Percentiles rank a stretch among this genome's conserved stretches.
Conservation (phyloP, 2,329 filamentous ascomycete species). For the Colletotrichum horii region DNA sequence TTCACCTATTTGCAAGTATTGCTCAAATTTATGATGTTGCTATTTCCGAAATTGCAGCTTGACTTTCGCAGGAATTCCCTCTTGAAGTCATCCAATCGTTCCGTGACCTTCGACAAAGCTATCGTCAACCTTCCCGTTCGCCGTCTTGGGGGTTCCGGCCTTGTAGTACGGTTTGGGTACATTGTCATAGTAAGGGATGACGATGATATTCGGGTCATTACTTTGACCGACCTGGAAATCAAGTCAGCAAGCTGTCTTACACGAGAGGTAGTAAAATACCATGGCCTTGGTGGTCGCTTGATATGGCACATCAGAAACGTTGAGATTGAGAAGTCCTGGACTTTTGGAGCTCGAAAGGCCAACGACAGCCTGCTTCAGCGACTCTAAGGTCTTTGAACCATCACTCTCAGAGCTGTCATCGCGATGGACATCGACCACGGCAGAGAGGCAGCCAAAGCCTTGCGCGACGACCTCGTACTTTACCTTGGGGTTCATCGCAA, state of each 20-base stretch:
- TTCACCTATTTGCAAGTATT: neutral
- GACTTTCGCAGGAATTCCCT: neutral
- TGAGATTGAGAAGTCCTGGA: neutral
- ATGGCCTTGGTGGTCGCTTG: neutral
- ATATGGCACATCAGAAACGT: conserved; percentile 2
- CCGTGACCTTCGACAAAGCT: neutral
- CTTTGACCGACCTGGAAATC: neutral
- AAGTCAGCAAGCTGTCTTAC: no score
- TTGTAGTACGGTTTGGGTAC: neutral
- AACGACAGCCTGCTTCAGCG: neutral
- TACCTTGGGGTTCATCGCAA: conserved; percentile 2
- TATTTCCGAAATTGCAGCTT: neutral
- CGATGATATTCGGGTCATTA: neutral
- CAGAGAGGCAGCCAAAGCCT: neutral
- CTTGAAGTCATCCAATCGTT: neutral
- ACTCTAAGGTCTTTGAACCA: neutral
- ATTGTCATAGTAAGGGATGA: conserved; percentile 2
- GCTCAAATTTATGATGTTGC: neutral
- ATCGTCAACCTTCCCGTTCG: neutral
- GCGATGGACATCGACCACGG: neutral
- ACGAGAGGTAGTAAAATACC: neutral
- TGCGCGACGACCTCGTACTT: neutral
- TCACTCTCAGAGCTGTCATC: neutral
- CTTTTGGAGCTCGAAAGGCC: neutral
- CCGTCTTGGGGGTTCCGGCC: neutral